A percentile compares a stretch with the other conserved stretches of the same genome.
These are phyloP conservation scores for Malus sylvestris DNA, from an alignment of 306 rosid genomes.

Conservation along the genomic window DNA sequence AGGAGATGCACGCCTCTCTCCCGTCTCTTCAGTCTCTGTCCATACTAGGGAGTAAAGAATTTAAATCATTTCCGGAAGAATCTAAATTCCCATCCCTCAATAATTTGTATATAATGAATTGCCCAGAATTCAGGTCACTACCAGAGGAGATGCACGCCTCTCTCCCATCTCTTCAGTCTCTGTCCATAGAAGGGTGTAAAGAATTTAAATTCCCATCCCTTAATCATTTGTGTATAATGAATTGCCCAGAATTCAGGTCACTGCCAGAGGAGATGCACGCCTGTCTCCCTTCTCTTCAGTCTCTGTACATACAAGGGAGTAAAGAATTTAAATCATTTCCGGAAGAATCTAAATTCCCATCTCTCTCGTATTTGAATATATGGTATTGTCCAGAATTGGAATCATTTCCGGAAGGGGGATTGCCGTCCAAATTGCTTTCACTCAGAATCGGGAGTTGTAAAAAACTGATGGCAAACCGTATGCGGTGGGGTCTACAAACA, in stretches of 20 bases:
- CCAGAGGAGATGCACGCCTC: no score
- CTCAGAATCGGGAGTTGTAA: background rate
- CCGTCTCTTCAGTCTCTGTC: no score
- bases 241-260: background rate
- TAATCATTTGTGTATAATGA: no score
- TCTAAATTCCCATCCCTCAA: no score
- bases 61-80: no score
- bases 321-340: constrained; percentile 5
- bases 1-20: no score
- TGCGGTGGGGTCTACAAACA: background rate
- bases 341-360: background rate
- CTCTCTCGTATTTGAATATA: background rate
- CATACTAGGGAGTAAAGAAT: no score
- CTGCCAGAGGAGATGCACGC: background rate
- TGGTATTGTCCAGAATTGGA: background rate
- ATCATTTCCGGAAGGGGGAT: constrained; percentile 6
- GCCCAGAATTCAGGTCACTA: no score
- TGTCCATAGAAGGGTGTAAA: no score
- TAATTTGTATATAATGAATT: no score
- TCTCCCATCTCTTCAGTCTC: no score
- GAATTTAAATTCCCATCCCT: no score
- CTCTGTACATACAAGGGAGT: background rate
- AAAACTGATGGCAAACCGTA: background rate
- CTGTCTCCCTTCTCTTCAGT: background rate
- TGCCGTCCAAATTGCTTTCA: background rate